Evolutionary conservation across 139 green algal genomes (phyloP).

Genomic region (Gonium pectorale): DNA sequence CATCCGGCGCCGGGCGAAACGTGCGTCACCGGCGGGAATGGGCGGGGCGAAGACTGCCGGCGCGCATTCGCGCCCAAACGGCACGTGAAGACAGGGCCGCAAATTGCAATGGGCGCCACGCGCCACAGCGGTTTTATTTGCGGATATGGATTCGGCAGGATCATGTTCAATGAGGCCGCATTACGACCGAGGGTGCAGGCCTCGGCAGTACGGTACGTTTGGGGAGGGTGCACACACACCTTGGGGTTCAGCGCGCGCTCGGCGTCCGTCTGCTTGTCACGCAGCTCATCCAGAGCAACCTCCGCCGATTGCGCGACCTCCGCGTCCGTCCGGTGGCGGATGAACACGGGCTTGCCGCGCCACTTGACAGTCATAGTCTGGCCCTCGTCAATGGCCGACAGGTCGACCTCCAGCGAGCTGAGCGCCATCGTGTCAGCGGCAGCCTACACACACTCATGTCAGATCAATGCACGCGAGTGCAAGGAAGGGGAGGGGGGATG

Average conservation of each 20-base stretch:
- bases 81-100: too few relatives aligned
- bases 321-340: conserved; percentile 86
- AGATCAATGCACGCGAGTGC: background rate
- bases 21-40: too few relatives aligned
- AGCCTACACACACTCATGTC: conserved; percentile 67
- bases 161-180: too few relatives aligned
- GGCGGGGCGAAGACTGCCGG: too few relatives aligned
- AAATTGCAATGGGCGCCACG: too few relatives aligned
- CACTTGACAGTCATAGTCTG: conserved; percentile 98
- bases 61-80: too few relatives aligned
- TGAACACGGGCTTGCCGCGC: conserved; percentile 99
- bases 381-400: conserved; percentile 87
- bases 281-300: conserved; percentile 83
- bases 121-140: too few relatives aligned
- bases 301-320: conserved; percentile 87
- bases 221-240: conserved; percentile 53
- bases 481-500: background rate
- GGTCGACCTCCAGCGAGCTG: conserved; percentile 95
- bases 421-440: conserved; percentile 95
- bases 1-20: too few relatives aligned
- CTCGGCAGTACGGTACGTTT: too few relatives aligned
- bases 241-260: conserved; percentile 86
- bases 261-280: conserved; percentile 91
- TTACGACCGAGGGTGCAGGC: too few relatives aligned
- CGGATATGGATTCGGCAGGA: too few relatives aligned